Base-by-base conservation (phyloP, 257 asterid genomes). In the Ocimum tenuiflorum region DNA sequence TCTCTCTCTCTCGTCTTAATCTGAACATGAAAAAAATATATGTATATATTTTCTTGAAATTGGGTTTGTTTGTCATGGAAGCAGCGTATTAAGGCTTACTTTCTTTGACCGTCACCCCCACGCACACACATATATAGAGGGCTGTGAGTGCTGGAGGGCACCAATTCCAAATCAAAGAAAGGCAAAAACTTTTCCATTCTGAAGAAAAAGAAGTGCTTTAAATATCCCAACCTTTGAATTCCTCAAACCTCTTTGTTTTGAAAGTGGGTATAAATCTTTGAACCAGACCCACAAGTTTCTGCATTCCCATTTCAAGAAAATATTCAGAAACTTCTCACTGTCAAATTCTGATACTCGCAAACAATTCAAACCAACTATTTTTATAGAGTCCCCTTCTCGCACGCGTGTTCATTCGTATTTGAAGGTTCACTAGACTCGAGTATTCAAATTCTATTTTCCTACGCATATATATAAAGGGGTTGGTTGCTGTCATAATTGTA, bases 51-150 rank as follows among this genome's bases (percentile, higher is more conserved):
- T 42, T 55, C 52, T 55, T 33, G 18, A 41, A 12, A 31, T 10
- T 4, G 13, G n/a, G 18, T 3, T 2, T 20, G 22, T 6, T 4
- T 17, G 47, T 3, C 23, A 42, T 17, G 39, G 38, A 36, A 83
- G 39, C 61, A 2, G 3, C 3, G 55, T 19, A 20, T 38, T 36
- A 71, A 74, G 73, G 84, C 85, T 73, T 67, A 74, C 96, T 63
- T 80, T 82, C 68, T 80, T 83, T 88, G 96, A 88, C 94, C 76
- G 7, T 33, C 52, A 11, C 8, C 67, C 41, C 50, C 48, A 38
- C 33, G 10, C 11, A 42, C 65, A 57, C 69, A 24, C 41, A 19
- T 3, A 11, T 19, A n/a, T n/a, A n/a, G n/a, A n/a, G n/a, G n/a
- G 38, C 20, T 47, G 58, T 35, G 47, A 48, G 67, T 63, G 62